These are phyloP conservation scores for Phytopythium kandeliae DNA, from an alignment of 352 stramenopile species.

Conservation along the genomic window DNA sequence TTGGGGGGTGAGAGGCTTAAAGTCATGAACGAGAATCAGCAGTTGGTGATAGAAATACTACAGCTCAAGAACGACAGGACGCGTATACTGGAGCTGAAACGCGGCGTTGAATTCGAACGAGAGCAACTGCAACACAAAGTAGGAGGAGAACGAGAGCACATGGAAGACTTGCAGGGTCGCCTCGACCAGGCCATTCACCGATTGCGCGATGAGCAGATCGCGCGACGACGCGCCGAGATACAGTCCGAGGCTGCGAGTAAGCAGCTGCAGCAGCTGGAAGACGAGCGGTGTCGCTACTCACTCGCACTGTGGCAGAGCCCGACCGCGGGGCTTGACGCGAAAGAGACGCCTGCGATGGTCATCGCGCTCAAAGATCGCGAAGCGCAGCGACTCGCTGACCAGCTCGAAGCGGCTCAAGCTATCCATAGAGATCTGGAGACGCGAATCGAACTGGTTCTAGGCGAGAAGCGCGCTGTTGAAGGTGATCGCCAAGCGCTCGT, in stretches of 20 bases:
- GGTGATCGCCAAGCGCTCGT: constrained; percentile 14
- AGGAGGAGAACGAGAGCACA: constrained; percentile 38
- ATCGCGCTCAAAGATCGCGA: constrained; percentile 56
- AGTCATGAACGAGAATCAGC: constrained; percentile 37
- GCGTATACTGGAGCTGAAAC: constrained; percentile 21
- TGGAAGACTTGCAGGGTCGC: constrained; percentile 50
- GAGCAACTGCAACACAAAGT: constrained; percentile 24
- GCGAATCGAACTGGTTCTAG: constrained; percentile 8
- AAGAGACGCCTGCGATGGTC: constrained; percentile 27
- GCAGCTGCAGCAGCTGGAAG: constrained; percentile 44
- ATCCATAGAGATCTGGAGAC: constrained; percentile 5
- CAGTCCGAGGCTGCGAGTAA: constrained; percentile 21
- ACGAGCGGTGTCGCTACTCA: constrained; percentile 43
- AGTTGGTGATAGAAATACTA: constrained; percentile 33
- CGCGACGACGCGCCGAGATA: constrained; percentile 26
- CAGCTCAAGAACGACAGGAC: constrained; percentile 46
- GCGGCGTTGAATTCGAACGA: constrained; percentile 16
- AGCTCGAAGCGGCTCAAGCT: constrained; percentile 10
- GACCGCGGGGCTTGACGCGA: constrained; percentile 18
- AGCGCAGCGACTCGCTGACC: constrained; percentile 14
- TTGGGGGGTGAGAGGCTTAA: constrained; percentile 16
- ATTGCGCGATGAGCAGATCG: constrained; percentile 47
- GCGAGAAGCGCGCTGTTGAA: constrained; percentile 1
- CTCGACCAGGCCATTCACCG: constrained; percentile 45
- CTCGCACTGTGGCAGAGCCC: constrained; percentile 33